These are phyloP conservation scores for Breviolum minutum DNA, from an alignment of 73 alveolate genomes.

Conservation along the genomic window DNA sequence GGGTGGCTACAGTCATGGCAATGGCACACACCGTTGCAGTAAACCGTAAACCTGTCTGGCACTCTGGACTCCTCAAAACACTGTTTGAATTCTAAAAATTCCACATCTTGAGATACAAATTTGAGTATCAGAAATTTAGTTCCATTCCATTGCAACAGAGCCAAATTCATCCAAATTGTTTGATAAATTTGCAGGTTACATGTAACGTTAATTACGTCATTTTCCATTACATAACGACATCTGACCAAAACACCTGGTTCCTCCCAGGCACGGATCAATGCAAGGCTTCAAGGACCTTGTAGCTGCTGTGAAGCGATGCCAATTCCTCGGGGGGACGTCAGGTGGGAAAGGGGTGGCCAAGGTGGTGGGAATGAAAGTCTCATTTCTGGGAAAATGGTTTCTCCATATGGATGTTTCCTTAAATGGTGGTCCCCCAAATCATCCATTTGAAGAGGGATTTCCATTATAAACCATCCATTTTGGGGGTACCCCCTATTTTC, in stretches of 20 bases:
- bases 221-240: not conserved
- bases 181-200: not conserved
- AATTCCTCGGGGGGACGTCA: constrained; percentile 36
- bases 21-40: not conserved
- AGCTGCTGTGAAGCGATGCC: constrained; percentile 79
- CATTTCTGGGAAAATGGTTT: not conserved
- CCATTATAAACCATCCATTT: too few species aligned
- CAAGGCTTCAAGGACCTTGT: constrained; percentile 78
- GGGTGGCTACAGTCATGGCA: not conserved
- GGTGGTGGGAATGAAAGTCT: too few species aligned
- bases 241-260: not conserved
- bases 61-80: not conserved
- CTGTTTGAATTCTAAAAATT: too few species aligned
- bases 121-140: too few species aligned
- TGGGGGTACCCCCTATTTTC: too few species aligned
- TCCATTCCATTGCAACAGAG: not conserved
- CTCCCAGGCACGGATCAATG: constrained; percentile 69
- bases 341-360: not conserved
- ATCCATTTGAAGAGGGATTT: too few species aligned
- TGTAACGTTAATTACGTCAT: not conserved
- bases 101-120: too few species aligned
- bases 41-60: not conserved
- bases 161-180: too few species aligned
- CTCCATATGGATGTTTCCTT: too few species aligned
- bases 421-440: too few species aligned